Evolutionary conservation across 192 early-diverging fungal species (phyloP).

Genomic region (Gaertneriomyces sp.): DNA sequence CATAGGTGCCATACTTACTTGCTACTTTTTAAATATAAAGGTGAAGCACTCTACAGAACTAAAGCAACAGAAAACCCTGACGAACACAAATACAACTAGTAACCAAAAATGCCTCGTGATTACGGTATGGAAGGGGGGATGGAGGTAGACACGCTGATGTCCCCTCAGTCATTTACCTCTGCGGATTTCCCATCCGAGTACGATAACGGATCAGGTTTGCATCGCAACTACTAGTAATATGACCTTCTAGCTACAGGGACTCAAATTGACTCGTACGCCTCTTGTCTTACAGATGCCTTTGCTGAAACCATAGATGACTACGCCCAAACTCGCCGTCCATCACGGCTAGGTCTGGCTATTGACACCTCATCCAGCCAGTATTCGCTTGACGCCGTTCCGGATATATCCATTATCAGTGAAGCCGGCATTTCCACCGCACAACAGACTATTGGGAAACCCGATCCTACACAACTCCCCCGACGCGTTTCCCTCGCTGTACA

Average conservation of each 20-base stretch:
- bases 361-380: background rate
- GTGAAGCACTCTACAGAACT: too few relatives aligned
- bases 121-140: background rate
- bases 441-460: background rate
- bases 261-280: background rate
- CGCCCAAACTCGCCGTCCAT: background rate
- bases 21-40: too few relatives aligned
- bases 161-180: conserved; percentile 13
- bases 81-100: background rate
- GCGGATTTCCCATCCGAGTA: conserved; percentile 25
- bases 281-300: conserved; percentile 13
- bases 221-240: background rate
- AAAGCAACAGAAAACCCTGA: too few relatives aligned
- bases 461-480: background rate
- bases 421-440: background rate
- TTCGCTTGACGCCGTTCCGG: background rate
- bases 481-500: background rate
- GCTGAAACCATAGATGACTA: conserved; percentile 4
- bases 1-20: too few relatives aligned
- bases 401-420: background rate
- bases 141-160: background rate
- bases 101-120: conserved; percentile 15
- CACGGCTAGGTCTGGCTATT: background rate
- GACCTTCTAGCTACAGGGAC: background rate
- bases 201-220: conserved; percentile 10